Percentiles rank a stretch among this genome's conserved stretches.
phyloP scores from a whole-genome alignment of 163 green algal species.

The Scenedesmus sp. region DNA sequence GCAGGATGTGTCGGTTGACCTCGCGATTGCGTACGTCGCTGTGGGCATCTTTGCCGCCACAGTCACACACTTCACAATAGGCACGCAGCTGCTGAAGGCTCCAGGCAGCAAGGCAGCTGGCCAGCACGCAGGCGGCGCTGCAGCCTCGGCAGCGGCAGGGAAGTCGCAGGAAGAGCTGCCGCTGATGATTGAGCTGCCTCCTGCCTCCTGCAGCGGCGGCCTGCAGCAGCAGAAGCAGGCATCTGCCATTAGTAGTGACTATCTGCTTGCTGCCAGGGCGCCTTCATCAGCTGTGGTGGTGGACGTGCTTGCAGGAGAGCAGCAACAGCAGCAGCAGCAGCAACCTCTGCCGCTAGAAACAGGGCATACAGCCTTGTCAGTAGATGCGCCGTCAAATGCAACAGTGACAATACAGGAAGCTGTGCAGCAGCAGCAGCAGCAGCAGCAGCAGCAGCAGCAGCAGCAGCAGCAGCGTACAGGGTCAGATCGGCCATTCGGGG shows the following conservation, averaged over 20 bases:
- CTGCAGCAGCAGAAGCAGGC: neutral
- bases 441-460: neutral
- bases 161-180: neutral
- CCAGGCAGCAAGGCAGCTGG: neutral
- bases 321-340: neutral
- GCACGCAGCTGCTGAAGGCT: constrained; percentile 23
- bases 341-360: neutral
- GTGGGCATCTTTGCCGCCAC: constrained; percentile 46
- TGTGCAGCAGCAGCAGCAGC: neutral
- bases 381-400: neutral
- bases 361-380: neutral
- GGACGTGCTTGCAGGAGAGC: neutral
- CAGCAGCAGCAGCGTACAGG: neutral
- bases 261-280: neutral
- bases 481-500: neutral
- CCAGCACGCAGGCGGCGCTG: neutral
- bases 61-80: constrained; percentile 49
- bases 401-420: neutral
- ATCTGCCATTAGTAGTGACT: neutral
- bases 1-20: constrained; percentile 18
- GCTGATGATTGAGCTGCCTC: neutral
- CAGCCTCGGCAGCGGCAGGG: constrained; percentile 22
- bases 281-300: neutral
- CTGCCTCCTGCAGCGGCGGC: neutral
- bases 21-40: constrained; percentile 39